Conservation (phyloP, 306 rosid species). For the Gleditsia sinensis region DNA sequence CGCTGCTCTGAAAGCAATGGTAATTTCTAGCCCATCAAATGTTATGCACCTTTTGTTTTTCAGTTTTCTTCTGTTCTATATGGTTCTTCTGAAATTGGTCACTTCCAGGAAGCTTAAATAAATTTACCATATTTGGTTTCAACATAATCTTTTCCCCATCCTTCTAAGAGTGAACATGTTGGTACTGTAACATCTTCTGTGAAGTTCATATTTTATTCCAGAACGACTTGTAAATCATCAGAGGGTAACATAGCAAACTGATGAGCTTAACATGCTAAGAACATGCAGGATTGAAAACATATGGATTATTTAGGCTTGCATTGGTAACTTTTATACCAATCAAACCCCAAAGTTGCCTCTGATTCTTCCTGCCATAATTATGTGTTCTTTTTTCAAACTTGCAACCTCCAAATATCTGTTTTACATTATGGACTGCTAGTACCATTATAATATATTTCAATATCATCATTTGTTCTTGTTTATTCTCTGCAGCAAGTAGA, state of each 20-base stretch:
- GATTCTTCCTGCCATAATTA: background rate
- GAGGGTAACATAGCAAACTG: background rate
- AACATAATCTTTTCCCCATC: background rate
- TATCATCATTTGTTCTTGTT: conserved; percentile 18
- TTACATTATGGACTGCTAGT: conserved; percentile 9
- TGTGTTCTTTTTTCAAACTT: conserved; percentile 8
- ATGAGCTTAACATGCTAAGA: no score
- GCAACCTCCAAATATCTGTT: background rate
- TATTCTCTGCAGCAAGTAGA: conserved; percentile 73
- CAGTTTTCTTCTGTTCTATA: background rate
- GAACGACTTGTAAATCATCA: conserved; percentile 15
- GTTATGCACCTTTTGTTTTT: conserved; percentile 4
- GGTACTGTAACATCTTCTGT: background rate
- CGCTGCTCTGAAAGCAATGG: conserved; percentile 74
- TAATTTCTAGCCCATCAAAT: conserved; percentile 31
- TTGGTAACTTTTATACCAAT: conserved; percentile 16
- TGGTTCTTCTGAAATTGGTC: background rate
- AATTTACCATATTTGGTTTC: background rate
- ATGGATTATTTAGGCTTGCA: background rate
- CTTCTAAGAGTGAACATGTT: background rate
- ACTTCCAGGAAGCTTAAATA: background rate
- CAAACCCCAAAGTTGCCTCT: conserved; percentile 12
- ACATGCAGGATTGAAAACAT: background rate
- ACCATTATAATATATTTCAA: conserved; percentile 17
- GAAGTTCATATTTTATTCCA: background rate